Evolutionary conservation across 768 basidiomycete genomes (phyloP), one percentile per base, ranked within the genome.

Genomic region (Roridomyces roridus): DNA sequence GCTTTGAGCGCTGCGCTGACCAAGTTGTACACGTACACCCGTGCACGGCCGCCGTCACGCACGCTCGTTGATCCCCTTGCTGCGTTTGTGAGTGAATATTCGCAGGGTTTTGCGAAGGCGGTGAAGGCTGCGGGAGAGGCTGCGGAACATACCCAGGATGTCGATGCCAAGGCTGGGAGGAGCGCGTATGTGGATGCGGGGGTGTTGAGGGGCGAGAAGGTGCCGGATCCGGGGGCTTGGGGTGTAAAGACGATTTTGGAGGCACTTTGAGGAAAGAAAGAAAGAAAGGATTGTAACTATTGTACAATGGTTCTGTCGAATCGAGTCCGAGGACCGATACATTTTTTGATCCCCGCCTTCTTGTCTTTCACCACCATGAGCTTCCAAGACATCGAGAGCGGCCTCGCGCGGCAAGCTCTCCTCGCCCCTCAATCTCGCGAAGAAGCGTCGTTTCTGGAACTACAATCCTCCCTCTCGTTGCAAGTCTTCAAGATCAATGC

Each of bases 401-500:
- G 81, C 44, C 68, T 74, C 25, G 66, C 64, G 35, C 76, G 67
- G 7, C 73, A 72, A 48, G 67, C 77, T 11, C 55, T n/a, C n/a
- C n/a, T 72, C 6, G 68, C 70, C 6, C 72, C 80, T 11, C 78
- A 73, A 63, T 80, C 80, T 28, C 80, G 55, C 36, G 86, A 92
- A 68, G 93, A 95, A 71, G 80, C 85, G 6, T 80, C 88, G 3
- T 97, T 96, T 70, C 75, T 81, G 6, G 79, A 78, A 25, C 75
- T 96, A n/a, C 94, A 94, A 68, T 86, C 84, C 4, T 91, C 91
- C 15, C 73, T 94, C 55, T 90, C 90, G 0, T 80, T 98, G 9
- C 96, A 98, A 72, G 92, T 96, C 55, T 97, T 98, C 88, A 98
- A 98, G 85, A 94, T 98, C 78, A 96, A 96, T 66, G 85, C 92